Evolutionary conservation across 225 moss, liverwort and hornwort genomes (phyloP).

Genomic region (Straminergon stramineum): DNA sequence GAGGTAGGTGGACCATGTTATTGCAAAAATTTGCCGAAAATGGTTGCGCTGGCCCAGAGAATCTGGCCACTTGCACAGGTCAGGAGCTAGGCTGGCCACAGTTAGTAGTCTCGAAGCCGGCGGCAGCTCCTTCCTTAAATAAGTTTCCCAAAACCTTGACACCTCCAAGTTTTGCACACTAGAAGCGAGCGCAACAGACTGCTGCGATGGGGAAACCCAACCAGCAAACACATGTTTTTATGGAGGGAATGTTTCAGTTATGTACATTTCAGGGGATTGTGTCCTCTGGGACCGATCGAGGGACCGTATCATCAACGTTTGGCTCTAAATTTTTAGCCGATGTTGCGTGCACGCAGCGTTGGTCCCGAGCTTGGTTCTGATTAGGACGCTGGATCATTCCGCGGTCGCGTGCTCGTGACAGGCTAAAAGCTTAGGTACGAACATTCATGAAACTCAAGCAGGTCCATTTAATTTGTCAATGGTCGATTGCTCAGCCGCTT

Average conservation of each 20-base stretch:
- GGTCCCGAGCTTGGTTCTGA: too few species aligned
- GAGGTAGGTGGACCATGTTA: too few species aligned
- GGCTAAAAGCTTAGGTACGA: too few species aligned
- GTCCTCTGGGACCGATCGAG: background rate
- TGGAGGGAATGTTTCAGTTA: background rate
- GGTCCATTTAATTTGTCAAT: background rate
- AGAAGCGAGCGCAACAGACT: background rate
- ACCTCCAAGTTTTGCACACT: background rate
- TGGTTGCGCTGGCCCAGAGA: background rate
- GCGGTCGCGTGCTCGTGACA: rapidly evolving
- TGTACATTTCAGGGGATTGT: background rate
- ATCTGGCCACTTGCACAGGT: background rate
- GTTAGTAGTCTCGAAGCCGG: too few species aligned
- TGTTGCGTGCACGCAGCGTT: background rate
- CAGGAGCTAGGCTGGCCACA: background rate
- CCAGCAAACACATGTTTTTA: background rate
- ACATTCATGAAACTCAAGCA: background rate
- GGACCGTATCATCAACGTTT: background rate
- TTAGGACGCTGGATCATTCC: background rate
- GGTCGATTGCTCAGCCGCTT: background rate
- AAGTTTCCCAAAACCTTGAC: background rate
- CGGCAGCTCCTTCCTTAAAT: too few species aligned
- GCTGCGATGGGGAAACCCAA: background rate
- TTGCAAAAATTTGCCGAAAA: background rate
- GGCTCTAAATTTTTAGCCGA: background rate